Percentiles rank a stretch among this genome's conserved stretches.
Evolutionary conservation across 768 basidiomycete species (phyloP).

Genomic region (Cystoderma amianthinum): DNA sequence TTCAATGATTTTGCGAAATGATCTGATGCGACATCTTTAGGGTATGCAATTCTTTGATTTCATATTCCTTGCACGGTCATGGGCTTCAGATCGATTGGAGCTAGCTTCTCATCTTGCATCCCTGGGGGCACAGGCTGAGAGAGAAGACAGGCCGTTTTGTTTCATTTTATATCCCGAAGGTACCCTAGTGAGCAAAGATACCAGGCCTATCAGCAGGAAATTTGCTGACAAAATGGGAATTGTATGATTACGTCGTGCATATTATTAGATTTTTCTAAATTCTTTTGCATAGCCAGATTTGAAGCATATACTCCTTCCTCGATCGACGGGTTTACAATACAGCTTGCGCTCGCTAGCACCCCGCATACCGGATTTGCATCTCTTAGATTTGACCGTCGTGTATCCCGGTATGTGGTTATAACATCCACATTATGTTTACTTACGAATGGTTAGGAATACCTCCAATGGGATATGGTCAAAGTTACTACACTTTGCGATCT

Average conservation of each 20-base stretch:
- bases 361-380: slow-evolving; percentile 64
- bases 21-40: no score
- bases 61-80: slow-evolving; percentile 87
- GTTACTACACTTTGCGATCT: slow-evolving; percentile 84
- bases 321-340: slow-evolving; percentile 87
- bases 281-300: slow-evolving; percentile 58
- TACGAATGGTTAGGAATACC: slow-evolving; percentile 54
- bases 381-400: slow-evolving; percentile 88
- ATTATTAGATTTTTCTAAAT: no score
- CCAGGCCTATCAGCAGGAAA: slow-evolving; percentile 76
- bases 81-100: slow-evolving; percentile 75
- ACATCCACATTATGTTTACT: slow-evolving; percentile 5
- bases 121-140: slow-evolving; percentile 63
- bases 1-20: no score
- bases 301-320: slow-evolving; percentile 76
- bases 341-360: slow-evolving; percentile 77
- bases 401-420: slow-evolving; percentile 67
- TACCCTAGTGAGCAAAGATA: slow-evolving; percentile 84
- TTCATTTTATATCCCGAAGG: slow-evolving; percentile 95
- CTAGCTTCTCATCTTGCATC: slow-evolving; percentile 60
- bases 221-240: slow-evolving; percentile 87
- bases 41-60: slow-evolving; percentile 94
- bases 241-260: slow-evolving; percentile 38
- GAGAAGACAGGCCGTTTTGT: slow-evolving; percentile 64
- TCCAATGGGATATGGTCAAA: slow-evolving; percentile 74